These are phyloP conservation scores for Coccomyxa subellipsoidea DNA, from an alignment of 163 green algal genomes.

Conservation along the genomic window DNA sequence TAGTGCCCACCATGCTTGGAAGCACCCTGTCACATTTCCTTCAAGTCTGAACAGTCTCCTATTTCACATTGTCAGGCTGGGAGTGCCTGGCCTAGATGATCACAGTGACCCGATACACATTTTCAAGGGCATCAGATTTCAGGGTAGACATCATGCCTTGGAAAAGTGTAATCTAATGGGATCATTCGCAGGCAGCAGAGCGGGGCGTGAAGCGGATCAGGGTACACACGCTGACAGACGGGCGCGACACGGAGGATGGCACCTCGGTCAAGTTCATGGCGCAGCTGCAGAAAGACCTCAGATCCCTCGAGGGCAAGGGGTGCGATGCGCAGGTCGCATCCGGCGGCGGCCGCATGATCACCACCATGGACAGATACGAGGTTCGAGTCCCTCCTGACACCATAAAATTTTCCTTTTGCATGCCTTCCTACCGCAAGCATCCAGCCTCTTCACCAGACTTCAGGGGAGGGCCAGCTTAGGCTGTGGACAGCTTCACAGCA, in stretches of 20 bases:
- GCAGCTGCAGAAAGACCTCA: conserved; percentile 68
- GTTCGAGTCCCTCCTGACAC: conserved; percentile 22
- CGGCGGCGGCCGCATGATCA: conserved; percentile 86
- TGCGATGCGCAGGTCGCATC: conserved; percentile 83
- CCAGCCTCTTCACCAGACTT: too few species aligned
- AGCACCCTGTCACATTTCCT: too few species aligned
- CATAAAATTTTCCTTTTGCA: not conserved
- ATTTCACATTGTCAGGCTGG: too few species aligned
- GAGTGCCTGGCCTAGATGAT: too few species aligned
- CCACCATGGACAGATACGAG: conserved; percentile 94
- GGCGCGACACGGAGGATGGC: conserved; percentile 88
- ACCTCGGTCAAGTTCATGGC: conserved; percentile 68
- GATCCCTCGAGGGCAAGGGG: conserved; percentile 38
- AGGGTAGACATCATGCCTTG: not conserved
- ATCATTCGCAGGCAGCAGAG: conserved; percentile 37
- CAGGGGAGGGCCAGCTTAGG: too few species aligned
- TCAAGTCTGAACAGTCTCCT: too few species aligned
- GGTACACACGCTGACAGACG: conserved; percentile 88
- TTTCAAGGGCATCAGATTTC: too few species aligned
- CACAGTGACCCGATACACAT: too few species aligned
- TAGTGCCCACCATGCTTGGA: too few species aligned
- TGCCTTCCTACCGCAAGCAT: too few species aligned
- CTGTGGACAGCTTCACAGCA: too few species aligned
- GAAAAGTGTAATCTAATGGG: not conserved
- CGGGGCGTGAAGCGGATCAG: conserved; percentile 83